These are phyloP conservation scores for Blastocystis hominis DNA, from an alignment of 352 stramenopile species.

Conservation along the genomic window DNA sequence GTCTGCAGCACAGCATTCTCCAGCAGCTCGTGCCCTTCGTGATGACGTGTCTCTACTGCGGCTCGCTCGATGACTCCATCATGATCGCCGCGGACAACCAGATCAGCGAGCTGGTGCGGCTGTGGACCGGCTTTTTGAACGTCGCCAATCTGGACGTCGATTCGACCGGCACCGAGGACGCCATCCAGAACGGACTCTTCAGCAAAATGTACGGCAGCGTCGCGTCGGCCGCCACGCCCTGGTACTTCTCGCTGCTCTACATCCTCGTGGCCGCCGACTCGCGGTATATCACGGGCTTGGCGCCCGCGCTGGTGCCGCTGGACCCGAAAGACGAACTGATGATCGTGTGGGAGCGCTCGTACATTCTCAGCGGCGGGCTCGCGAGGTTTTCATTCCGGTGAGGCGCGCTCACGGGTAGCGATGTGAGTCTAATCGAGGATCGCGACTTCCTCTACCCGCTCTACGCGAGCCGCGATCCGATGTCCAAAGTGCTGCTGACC, in stretches of 20 bases:
- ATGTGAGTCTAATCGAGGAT: slow-evolving; percentile 1
- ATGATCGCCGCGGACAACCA: slow-evolving; percentile 48
- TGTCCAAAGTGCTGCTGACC: slow-evolving; percentile 5
- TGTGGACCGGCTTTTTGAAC: slow-evolving; percentile 44
- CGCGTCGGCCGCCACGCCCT: slow-evolving; percentile 1
- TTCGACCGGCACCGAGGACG: background rate
- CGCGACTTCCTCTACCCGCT: slow-evolving; percentile 19
- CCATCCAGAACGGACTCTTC: slow-evolving; percentile 1
- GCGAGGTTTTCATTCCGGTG: background rate
- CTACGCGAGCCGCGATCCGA: background rate
- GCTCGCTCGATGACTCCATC: slow-evolving; percentile 35
- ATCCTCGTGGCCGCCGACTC: slow-evolving; percentile 54
- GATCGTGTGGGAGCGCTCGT: slow-evolving; percentile 24
- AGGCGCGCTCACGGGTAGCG: background rate
- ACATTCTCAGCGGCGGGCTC: slow-evolving; percentile 48
- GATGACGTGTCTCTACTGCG: slow-evolving; percentile 51
- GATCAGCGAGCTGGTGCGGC: slow-evolving; percentile 36
- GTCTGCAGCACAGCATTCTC: slow-evolving; percentile 2
- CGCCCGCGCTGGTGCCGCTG: background rate
- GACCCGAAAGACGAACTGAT: slow-evolving; percentile 19
- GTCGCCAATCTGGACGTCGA: background rate
- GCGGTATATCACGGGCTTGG: slow-evolving; percentile 41
- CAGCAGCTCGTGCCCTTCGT: slow-evolving; percentile 39
- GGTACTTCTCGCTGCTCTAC: slow-evolving; percentile 51
- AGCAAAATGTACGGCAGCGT: slow-evolving; percentile 19